phyloP scores from a whole-genome alignment of 2,329 filamentous ascomycete species.

The Ophiostoma australiae region DNA sequence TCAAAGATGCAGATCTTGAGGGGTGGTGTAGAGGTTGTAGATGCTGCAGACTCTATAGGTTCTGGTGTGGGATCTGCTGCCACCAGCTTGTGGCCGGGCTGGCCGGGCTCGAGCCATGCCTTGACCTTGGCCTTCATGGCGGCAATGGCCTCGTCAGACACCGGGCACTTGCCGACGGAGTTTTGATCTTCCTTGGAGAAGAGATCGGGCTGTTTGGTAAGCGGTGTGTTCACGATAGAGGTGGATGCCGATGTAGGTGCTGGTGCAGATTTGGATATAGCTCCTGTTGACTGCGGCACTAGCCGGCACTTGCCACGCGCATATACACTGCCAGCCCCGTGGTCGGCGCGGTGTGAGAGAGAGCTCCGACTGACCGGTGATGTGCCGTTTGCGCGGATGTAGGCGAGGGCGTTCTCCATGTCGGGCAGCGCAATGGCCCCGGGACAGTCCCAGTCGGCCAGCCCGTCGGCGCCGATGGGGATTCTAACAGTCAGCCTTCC shows the following conservation, averaged over 20 bases:
- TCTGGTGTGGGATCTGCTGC: background rate
- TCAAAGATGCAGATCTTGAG: conserved; percentile 69
- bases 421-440: conserved; percentile 67
- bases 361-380: conserved; percentile 51
- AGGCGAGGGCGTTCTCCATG: conserved; percentile 60
- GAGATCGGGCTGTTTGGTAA: conserved; percentile 42
- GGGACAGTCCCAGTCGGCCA: conserved; percentile 90
- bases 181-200: conserved; percentile 60
- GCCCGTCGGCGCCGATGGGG: conserved; percentile 48
- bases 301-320: background rate
- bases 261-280: background rate
- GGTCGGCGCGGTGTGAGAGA: conserved; percentile 25
- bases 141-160: conserved; percentile 45
- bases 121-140: conserved; percentile 45
- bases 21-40: background rate
- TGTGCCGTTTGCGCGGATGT: conserved; percentile 65
- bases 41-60: too few relatives aligned
- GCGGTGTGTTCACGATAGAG: conserved; percentile 4
- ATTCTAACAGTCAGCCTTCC: conserved; percentile 39
- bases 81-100: conserved; percentile 38
- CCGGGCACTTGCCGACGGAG: conserved; percentile 52
- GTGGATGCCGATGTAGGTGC: background rate
- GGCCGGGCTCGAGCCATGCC: conserved; percentile 43
- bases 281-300: background rate
- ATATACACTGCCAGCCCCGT: conserved; percentile 30